Conservation (phyloP, 768 basidiomycete species). For the Suillus sp. region DNA sequence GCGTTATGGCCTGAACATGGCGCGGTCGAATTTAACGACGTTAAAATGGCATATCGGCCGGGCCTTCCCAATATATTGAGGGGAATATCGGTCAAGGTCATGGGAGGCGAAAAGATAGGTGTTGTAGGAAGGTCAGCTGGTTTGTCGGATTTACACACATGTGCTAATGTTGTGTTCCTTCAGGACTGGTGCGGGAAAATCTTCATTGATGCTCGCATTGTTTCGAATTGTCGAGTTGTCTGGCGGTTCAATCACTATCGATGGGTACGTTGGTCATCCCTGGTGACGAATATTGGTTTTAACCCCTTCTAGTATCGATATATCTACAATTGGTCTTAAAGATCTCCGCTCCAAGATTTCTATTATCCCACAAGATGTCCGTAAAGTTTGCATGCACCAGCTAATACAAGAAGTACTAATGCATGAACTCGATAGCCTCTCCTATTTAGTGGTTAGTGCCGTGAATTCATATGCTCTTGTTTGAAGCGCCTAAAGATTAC, state of each 20-base stretch:
- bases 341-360: conserved; percentile 61
- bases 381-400: conserved; percentile 19
- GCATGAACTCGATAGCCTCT: conserved; percentile 43
- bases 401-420: not conserved
- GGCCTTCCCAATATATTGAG: conserved; percentile 75
- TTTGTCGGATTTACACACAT: not conserved
- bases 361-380: conserved; percentile 70
- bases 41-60: conserved; percentile 64
- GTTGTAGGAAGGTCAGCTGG: conserved; percentile 57
- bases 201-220: conserved; percentile 63
- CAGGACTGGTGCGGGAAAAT: conserved; percentile 60
- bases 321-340: conserved; percentile 50
- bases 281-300: not conserved
- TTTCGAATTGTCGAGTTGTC: conserved; percentile 71
- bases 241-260: conserved; percentile 60
- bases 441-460: conserved; percentile 53
- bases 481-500: conserved; percentile 27
- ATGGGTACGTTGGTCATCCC: conserved; percentile 44
- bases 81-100: conserved; percentile 59
- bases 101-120: conserved; percentile 74
- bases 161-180: not conserved
- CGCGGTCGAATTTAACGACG: conserved; percentile 59
- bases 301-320: conserved; percentile 40
- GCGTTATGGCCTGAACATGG: conserved; percentile 65
- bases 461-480: conserved; percentile 21